Evolutionary conservation across 2,329 filamentous ascomycete species (phyloP).

Genomic region (Penicillium sp.): DNA sequence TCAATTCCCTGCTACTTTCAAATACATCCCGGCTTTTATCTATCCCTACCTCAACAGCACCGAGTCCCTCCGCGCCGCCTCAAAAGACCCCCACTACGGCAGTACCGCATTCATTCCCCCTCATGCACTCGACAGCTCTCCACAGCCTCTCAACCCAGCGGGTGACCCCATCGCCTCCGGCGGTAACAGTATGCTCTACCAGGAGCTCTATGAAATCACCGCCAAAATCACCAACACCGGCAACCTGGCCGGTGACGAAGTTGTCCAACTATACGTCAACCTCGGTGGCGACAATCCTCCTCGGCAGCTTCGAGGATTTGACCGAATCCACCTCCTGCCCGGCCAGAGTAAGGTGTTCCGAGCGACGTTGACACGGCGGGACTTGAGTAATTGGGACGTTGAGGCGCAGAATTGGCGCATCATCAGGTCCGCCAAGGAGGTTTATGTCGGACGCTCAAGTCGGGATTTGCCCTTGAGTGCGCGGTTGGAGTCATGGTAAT

Average conservation of each 20-base stretch:
- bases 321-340: neutral
- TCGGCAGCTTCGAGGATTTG: constrained; percentile 8
- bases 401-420: constrained; percentile 68
- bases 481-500: neutral
- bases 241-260: constrained; percentile 59
- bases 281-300: constrained; percentile 2
- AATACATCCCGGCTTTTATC: constrained; percentile 3
- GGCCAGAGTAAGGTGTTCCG: constrained; percentile 20
- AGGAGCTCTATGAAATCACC: constrained; percentile 30
- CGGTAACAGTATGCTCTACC: constrained; percentile 33
- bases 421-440: constrained; percentile 45
- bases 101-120: constrained; percentile 5
- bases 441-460: constrained; percentile 43
- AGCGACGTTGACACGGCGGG: constrained; percentile 63
- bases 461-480: constrained; percentile 5
- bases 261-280: constrained; percentile 52
- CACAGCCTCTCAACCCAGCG: constrained; percentile 1
- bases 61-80: constrained; percentile 1
- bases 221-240: constrained; percentile 71
- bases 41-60: constrained; percentile 11
- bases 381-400: constrained; percentile 74
- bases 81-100: constrained; percentile 6
- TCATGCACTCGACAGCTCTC: neutral
- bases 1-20: constrained; percentile 3
- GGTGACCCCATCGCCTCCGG: constrained; percentile 31